A percentile compares a stretch with the other conserved stretches of the same genome.
Conservation (phyloP, 495 filamentous ascomycete genomes). For the Hyaloscypha variabilis region DNA sequence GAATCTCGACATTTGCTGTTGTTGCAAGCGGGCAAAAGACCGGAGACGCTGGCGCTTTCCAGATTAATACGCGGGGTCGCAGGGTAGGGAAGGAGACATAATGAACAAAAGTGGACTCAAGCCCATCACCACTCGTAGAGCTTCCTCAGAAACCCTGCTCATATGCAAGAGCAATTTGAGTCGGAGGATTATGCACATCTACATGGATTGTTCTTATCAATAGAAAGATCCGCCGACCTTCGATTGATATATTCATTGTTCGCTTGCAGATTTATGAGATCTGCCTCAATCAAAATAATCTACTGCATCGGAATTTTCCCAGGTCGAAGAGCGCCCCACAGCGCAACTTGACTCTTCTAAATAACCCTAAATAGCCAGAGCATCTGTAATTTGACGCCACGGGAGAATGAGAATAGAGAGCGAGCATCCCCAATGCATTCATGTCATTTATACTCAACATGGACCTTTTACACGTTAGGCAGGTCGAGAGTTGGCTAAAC, state of each 20-base stretch:
- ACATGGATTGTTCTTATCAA: slow-evolving; percentile 8
- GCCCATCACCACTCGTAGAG: neutral
- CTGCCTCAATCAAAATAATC: slow-evolving; percentile 2
- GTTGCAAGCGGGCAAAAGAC: neutral
- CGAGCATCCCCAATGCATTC: neutral
- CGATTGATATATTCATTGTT: neutral
- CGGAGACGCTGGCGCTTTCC: neutral
- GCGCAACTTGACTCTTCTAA: neutral
- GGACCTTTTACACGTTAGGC: neutral
- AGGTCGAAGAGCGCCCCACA: neutral
- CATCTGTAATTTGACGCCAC: neutral
- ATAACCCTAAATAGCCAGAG: neutral
- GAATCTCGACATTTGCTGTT: neutral
- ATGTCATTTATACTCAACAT: neutral
- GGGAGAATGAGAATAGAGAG: neutral
- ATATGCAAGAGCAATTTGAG: neutral
- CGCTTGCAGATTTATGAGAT: slow-evolving; percentile 1
- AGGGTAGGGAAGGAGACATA: neutral
- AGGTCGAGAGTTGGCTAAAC: neutral
- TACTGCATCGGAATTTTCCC: neutral
- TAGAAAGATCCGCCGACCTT: neutral
- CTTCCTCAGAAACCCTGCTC: neutral
- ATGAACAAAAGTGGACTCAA: neutral
- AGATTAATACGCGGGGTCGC: slow-evolving; percentile 3
- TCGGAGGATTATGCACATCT: slow-evolving; percentile 6